Base-by-base conservation (phyloP, 768 basidiomycete genomes). In the Cyathus striatus region DNA sequence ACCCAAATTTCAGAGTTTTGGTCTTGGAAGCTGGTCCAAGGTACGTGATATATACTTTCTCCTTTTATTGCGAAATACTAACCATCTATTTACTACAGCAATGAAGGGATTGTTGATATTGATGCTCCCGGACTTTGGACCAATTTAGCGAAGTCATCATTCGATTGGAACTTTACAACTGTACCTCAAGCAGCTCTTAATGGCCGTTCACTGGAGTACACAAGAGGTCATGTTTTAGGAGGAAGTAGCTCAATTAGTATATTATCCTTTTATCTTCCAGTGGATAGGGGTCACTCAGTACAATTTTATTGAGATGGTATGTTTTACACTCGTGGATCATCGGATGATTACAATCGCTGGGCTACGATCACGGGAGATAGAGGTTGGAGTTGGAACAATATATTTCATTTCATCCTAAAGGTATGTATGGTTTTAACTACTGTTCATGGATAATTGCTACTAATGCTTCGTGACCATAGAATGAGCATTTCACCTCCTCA, bases 281-380 rank as follows among this genome's bases (percentile, higher is more conserved):
- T n/a, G n/a, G n/a, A n/a, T n/a, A n/a, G n/a, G n/a, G n/a, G n/a
- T n/a, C n/a, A n/a, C n/a, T n/a, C n/a, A n/a, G n/a, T n/a, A n/a
- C n/a, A n/a, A n/a, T n/a, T n/a, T n/a, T n/a, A n/a, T n/a, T n/a
- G n/a, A 60, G 59, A 61, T 43, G 50, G 39, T 2, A 50, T 59
- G 53, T 48, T 49, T 2, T 64, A 58, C 32, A 63, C 56, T 2
- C 52, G 61, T 2, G 68, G 68, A 3, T 55, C 61, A 4, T 42
- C 39, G 3, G 62, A 64, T 13, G 79, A 81, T 48, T 82, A 69
- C 42, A 72, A 81, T 45, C 71, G 73, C 44, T 76, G 72, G 58
- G 76, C 71, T 0, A 35, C 49, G 1, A 57, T 70, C 18, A 60
- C 65, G 7, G 76, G 71, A 6, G 75, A 79, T 27, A 42, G 61